These are phyloP conservation scores for Cornus suecica DNA, from an alignment of 148 eudicot species.

Conservation along the genomic window DNA sequence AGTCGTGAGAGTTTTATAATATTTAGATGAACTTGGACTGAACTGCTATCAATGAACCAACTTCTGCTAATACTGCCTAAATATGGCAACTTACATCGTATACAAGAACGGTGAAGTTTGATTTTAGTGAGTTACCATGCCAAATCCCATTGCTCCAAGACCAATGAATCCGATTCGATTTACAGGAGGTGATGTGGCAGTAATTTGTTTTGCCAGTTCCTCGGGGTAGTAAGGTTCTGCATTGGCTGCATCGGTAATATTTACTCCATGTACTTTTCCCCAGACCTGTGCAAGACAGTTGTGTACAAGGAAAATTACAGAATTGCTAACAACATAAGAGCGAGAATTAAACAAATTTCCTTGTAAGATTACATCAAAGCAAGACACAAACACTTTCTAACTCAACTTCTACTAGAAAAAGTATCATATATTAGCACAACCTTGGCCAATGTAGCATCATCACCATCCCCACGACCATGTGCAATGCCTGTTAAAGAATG, in stretches of 20 bases:
- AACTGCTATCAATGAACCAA: not conserved
- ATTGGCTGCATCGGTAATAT: slow-evolving; percentile 67
- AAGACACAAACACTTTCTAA: not conserved
- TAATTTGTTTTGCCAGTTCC: slow-evolving; percentile 52
- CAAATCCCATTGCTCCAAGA: slow-evolving; percentile 99
- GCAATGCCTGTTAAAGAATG: slow-evolving; percentile 51
- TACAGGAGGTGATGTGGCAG: slow-evolving; percentile 40
- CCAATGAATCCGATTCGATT: slow-evolving; percentile 86
- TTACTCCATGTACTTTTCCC: slow-evolving; percentile 72
- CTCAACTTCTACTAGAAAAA: not conserved
- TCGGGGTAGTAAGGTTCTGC: slow-evolving; percentile 74
- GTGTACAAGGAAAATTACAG: slow-evolving; percentile 7
- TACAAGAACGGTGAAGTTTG: slow-evolving; percentile 71
- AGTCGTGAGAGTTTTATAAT: no score
- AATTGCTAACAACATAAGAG: not conserved
- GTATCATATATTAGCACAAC: slow-evolving; percentile 27
- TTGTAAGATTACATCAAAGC: not conserved
- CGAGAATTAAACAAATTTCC: slow-evolving; percentile 1
- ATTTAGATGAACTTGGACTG: not conserved
- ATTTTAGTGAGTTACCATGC: slow-evolving; percentile 97
- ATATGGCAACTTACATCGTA: slow-evolving; percentile 55
- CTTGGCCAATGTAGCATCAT: slow-evolving; percentile 56
- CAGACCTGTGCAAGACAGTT: slow-evolving; percentile 51
- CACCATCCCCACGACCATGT: slow-evolving; percentile 33
- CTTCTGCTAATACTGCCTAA: not conserved